Conservation (phyloP, 202 grass and related monocot species). For the Setaria viridis region DNA sequence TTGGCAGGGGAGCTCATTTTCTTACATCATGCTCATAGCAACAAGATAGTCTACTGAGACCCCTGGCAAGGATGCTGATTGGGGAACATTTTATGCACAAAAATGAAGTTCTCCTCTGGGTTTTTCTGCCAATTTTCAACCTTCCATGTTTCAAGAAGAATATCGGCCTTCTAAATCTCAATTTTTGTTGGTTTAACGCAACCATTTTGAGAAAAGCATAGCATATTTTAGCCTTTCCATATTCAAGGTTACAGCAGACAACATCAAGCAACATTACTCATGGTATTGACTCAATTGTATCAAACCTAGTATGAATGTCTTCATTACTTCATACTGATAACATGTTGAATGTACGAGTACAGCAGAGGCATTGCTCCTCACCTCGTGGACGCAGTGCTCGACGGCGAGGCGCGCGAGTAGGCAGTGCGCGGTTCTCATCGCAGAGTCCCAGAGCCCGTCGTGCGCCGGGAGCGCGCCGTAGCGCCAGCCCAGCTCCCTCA, state of each 20-base stretch:
- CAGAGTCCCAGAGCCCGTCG: conserved; percentile 92
- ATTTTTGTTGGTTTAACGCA: background rate
- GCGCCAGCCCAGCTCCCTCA: conserved; percentile 67
- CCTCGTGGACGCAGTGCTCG: conserved; percentile 92
- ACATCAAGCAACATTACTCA: background rate
- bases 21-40: background rate
- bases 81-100: background rate
- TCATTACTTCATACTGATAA: background rate
- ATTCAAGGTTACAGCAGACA: background rate
- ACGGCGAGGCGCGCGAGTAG: conserved; percentile 81
- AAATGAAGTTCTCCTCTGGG: background rate
- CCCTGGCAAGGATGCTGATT: background rate
- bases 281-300: background rate
- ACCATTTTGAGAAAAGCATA: background rate
- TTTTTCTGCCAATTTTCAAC: background rate
- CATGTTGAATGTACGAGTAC: background rate
- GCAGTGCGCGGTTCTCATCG: conserved; percentile 62
- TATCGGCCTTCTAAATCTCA: background rate
- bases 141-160: background rate
- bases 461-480: conserved; percentile 89
- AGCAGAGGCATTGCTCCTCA: conserved; percentile 27
- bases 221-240: background rate
- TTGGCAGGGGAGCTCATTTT: background rate
- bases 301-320: background rate
- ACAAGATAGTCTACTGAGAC: background rate